Base-by-base conservation (phyloP, 306 rosid genomes). In the Cicer cuneatum region DNA sequence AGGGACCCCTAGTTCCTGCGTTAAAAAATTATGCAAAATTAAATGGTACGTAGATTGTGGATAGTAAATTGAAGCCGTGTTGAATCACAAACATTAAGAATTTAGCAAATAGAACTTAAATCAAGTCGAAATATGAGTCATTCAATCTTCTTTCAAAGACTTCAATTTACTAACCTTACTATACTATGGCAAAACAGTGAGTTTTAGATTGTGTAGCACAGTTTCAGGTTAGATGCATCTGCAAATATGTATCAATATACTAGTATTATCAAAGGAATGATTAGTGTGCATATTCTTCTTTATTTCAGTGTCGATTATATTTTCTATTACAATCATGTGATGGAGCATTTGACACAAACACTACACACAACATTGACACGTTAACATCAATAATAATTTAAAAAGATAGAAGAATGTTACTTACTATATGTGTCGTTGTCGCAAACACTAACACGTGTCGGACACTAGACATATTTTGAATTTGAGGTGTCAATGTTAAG, bases 231-330 rank as follows among this genome's bases (percentile, higher is more conserved):
- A 71, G 70, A 53, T 35, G 54, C 10, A 81, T 46, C 47, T 66
- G 76, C 85, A 77, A 66, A 77, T 72, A 77, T 66, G 73, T 51
- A 67, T 66, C 42, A 40, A 52, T 77, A 59, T 67, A 29, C 35
- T 29, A 29, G 35, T 29, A 58, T 72, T 29, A 8, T 66, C 37
- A 67, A 66, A 58, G 72, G 35, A 77, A 54, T 58, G 35, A 7
- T 63, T 58, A 74, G 5, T 69, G 68, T 75, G 33, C 16, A 81
- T 75, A 75, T 68, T 73, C 29, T 56, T 80, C 68, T 75, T 51
- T 5, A 60, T 59, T 21, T n/a, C 38, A 24, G 19, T 49, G 35
- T 33, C 7, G 11, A 24, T 40, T 68, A 19, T 29, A 47, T 48
- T 49, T 41, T 37, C n/a, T 39, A 14, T 80, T 49, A 5, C 15